A percentile compares a stretch with the other conserved stretches of the same genome.
These are phyloP conservation scores for Trichosanthes truncata DNA, from an alignment of 306 rosid species.

Conservation along the genomic window DNA sequence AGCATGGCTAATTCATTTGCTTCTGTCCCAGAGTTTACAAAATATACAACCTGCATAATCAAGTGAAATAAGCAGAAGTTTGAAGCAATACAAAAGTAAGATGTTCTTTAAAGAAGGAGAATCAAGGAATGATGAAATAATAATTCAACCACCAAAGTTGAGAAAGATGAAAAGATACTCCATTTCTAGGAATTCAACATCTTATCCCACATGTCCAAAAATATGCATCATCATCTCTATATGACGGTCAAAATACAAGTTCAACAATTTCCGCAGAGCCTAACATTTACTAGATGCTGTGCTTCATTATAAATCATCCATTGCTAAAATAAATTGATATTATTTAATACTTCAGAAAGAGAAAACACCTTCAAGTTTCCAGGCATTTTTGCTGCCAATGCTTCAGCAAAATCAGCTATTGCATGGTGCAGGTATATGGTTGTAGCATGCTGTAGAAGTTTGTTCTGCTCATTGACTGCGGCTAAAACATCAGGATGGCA, in stretches of 20 bases:
- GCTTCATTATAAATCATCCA: background rate
- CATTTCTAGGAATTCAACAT: background rate
- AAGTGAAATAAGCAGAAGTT: background rate
- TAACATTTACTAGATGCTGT: background rate
- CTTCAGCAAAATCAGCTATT: conserved; percentile 73
- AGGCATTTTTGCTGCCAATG: conserved; percentile 74
- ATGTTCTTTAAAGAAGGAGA: background rate
- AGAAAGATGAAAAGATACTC: background rate
- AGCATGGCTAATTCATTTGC: conserved; percentile 89
- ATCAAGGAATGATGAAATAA: background rate
- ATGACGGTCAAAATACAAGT: background rate
- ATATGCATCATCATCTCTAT: background rate
- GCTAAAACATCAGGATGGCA: conserved; percentile 72
- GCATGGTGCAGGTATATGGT: conserved; percentile 70
- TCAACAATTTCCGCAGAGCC: background rate
- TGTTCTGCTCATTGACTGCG: conserved; percentile 64
- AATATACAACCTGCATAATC: conserved; percentile 68
- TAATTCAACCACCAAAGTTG: background rate
- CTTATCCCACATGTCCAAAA: background rate
- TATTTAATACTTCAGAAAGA: background rate
- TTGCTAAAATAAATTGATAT: background rate
- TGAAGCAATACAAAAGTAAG: background rate
- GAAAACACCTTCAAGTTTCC: conserved; percentile 59
- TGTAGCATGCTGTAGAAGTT: conserved; percentile 80
- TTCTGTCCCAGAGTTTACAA: conserved; percentile 90